Conservation (phyloP, 2,329 filamentous ascomycete genomes). For the Penicillium hesseltinei region DNA sequence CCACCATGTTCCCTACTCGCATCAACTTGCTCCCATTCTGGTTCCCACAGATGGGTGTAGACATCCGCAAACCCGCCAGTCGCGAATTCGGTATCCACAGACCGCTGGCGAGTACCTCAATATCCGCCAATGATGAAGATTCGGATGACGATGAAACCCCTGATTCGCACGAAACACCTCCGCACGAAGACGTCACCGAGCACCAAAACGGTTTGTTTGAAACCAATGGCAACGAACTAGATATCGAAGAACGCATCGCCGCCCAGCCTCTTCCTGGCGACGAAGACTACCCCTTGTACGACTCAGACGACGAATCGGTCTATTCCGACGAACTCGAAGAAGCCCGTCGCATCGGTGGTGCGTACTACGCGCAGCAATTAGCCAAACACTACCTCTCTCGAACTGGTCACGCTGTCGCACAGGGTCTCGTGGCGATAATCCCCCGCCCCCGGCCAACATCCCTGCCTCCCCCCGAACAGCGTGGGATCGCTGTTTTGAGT, state of each 20-base stretch:
- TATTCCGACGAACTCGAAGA: constrained; percentile 73
- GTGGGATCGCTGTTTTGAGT: constrained; percentile 43
- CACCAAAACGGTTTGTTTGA: constrained; percentile 50
- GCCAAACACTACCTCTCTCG: constrained; percentile 52
- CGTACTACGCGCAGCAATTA: constrained; percentile 68
- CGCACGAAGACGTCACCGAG: constrained; percentile 4
- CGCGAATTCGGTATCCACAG: constrained; percentile 90
- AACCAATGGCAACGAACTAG: constrained; percentile 53
- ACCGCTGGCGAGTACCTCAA: constrained; percentile 69
- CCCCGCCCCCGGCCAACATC: constrained; percentile 52
- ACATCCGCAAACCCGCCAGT: constrained; percentile 88
- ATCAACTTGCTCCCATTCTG: constrained; percentile 94
- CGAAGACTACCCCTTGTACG: constrained; percentile 82
- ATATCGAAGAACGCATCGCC: constrained; percentile 80
- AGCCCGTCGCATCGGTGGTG: constrained; percentile 72
- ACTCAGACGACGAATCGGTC: constrained; percentile 81
- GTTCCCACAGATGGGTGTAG: constrained; percentile 97
- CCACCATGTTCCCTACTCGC: constrained; percentile 77
- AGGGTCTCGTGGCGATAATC: constrained; percentile 51
- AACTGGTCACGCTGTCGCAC: constrained; percentile 45
- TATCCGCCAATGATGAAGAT: constrained; percentile 73
- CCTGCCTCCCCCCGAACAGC: constrained; percentile 38
- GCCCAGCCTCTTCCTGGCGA: constrained; percentile 57
- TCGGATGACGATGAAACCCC: constrained; percentile 64
- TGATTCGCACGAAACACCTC: constrained; percentile 1